Evolutionary conservation across 1,284 basidiomycete species (phyloP), one percentile per base, ranked within the genome.

Genomic region (Malassezia sp.): DNA sequence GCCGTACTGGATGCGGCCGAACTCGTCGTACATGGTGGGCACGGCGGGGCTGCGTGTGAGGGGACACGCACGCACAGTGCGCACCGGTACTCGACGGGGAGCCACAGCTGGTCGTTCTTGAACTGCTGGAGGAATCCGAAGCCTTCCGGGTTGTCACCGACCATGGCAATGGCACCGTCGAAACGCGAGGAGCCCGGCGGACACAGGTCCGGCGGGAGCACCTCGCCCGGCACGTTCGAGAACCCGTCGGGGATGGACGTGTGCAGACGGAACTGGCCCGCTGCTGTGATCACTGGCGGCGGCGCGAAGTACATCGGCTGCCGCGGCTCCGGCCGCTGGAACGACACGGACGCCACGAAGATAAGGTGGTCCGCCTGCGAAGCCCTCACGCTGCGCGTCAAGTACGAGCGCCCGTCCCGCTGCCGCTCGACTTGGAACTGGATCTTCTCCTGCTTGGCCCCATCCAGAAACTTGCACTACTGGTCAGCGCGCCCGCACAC

Each of bases 321-420:
- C 17, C 49, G 23, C 24, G 58, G 57, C 44, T 70, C 67, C 5
- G 60, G 60, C 15, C 47, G 49, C 38, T 67, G 63, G 44, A 68
- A 70, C 34, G 61, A 65, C 17, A 63, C 42, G 21, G 60, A 54
- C 37, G 63, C 58, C 43, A 54, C 57, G 22, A 67, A 70, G 41
- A 68, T 57, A 24, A 48, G 50, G 2, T 49, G 34, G 11, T 56
- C 59, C 12, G 50, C 53, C 46, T 70, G 67, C 10, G 45, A 52
- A 0, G 63, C 67, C 11, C 60, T 56, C 34, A 67, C 64, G n/a
- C 54, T 43, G 14, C 67, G 52, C 3, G 62, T 63, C 42, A 58
- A 40, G 49, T 68, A 70, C 7, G 58, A 63, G 7, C 67, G 60
- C 2, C 67, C 67, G 36, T 68, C 63, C 10, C 67, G 57, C 6